Evolutionary conservation across 2,329 filamentous ascomycete genomes (phyloP).

Genomic region (Cadophora gregata): DNA sequence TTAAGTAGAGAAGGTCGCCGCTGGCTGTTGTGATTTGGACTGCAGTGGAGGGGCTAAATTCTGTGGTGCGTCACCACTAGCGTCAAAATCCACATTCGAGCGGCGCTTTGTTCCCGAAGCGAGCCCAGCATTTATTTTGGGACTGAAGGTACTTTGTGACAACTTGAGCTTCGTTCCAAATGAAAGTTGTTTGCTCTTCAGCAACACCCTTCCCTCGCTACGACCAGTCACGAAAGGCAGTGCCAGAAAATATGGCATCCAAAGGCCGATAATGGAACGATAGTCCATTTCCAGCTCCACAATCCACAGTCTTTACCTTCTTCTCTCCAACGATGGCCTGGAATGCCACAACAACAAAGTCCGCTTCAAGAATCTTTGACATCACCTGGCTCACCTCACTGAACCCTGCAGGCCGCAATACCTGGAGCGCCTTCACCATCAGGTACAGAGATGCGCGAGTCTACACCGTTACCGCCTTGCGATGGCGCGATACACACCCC

Average conservation of each 20-base stretch:
- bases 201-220: neutral
- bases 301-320: neutral
- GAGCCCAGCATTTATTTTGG: neutral
- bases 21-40: constrained; percentile 6
- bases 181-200: neutral
- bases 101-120: constrained; percentile 3
- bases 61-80: constrained; percentile 4
- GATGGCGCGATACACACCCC: neutral
- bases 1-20: neutral
- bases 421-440: constrained; percentile 7
- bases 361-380: constrained; percentile 1
- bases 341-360: neutral
- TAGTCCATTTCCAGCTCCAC: neutral
- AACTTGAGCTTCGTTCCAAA: neutral
- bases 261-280: neutral
- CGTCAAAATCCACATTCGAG: neutral
- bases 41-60: constrained; percentile 1
- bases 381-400: neutral
- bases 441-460: constrained; percentile 13
- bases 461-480: constrained; percentile 6
- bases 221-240: neutral
- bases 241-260: neutral
- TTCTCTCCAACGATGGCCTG: neutral
- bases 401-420: neutral
- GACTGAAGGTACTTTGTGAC: neutral